These are phyloP conservation scores for Xylariaceae sp. DNA, from an alignment of 2,329 filamentous ascomycete species.

Conservation along the genomic window DNA sequence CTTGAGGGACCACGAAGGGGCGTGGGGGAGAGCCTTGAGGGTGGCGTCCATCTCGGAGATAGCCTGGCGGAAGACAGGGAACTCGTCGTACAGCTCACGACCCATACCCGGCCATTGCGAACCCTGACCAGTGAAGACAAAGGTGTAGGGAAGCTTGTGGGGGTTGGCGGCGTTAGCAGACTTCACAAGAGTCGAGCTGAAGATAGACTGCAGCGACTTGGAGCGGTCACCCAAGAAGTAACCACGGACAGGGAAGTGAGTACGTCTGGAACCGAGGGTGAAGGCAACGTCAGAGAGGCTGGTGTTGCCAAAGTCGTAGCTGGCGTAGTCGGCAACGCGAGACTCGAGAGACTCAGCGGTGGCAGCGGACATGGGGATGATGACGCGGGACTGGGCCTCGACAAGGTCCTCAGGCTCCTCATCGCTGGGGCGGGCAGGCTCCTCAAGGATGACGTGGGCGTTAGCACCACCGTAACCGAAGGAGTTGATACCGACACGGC, in stretches of 20 bases:
- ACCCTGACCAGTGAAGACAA: slow-evolving; percentile 28
- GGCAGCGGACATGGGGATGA: not conserved
- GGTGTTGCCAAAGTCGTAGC: slow-evolving; percentile 1
- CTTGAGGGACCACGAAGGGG: slow-evolving; percentile 10
- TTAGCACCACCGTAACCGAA: slow-evolving; percentile 29
- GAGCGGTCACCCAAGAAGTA: slow-evolving; percentile 12
- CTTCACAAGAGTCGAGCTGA: not conserved
- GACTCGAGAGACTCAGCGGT: not conserved
- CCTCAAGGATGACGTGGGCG: slow-evolving; percentile 3
- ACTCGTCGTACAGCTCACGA: slow-evolving; percentile 13
- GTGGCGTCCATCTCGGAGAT: slow-evolving; percentile 16
- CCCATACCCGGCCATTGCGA: slow-evolving; percentile 32
- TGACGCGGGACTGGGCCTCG: not conserved
- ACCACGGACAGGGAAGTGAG: slow-evolving; percentile 3
- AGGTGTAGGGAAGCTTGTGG: not conserved
- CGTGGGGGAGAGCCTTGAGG: not conserved
- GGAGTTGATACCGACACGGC: slow-evolving; percentile 3
- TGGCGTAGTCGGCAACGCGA: not conserved
- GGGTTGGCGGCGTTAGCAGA: not conserved
- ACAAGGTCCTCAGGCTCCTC: not conserved
- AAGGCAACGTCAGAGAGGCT: slow-evolving; percentile 14
- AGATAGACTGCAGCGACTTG: not conserved
- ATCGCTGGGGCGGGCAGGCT: not conserved
- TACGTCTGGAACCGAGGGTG: slow-evolving; percentile 16
- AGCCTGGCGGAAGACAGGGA: slow-evolving; percentile 4